Conservation (phyloP, 2,329 filamentous ascomycete species). For the Emericellopsis cladophorae region DNA sequence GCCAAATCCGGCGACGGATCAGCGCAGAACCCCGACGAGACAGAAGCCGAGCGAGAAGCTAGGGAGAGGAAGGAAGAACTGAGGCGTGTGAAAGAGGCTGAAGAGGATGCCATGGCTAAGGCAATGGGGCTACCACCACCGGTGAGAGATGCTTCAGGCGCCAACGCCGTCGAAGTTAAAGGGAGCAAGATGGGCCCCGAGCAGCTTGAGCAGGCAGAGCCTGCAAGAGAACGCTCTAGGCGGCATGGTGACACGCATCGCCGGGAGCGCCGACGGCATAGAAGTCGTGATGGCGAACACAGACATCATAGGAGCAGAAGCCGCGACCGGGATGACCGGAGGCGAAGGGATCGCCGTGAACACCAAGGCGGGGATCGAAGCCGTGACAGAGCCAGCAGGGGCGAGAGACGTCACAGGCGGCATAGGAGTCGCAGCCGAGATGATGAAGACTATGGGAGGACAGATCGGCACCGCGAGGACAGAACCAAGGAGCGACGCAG, state of each 20-base stretch:
- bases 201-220: no score
- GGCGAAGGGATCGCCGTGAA: constrained; percentile 11
- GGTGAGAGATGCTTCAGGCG: constrained; percentile 41
- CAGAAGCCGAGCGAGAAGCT: constrained; percentile 42
- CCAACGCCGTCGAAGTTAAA: constrained; percentile 57
- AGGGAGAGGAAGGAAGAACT: constrained; percentile 65
- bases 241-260: constrained; percentile 11
- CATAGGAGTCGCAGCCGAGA: constrained; percentile 8
- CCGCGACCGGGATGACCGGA: constrained; percentile 12
- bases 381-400: constrained; percentile 12
- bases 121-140: constrained; percentile 71
- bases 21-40: constrained; percentile 35
- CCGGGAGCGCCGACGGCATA: not conserved
- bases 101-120: constrained; percentile 78
- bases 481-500: constrained; percentile 6
- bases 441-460: constrained; percentile 1
- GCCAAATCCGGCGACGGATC: constrained; percentile 38
- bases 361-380: constrained; percentile 18
- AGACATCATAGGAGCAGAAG: constrained; percentile 23
- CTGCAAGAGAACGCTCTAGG: constrained; percentile 7
- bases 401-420: constrained; percentile 4
- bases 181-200: constrained; percentile 18
- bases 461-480: constrained; percentile 4
- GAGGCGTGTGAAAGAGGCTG: constrained; percentile 72
- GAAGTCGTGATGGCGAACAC: constrained; percentile 15